Evolutionary conservation across 805 yeast species (phyloP), one percentile per base, ranked within the genome.

Genomic region (Hanseniaspora meyeri): DNA sequence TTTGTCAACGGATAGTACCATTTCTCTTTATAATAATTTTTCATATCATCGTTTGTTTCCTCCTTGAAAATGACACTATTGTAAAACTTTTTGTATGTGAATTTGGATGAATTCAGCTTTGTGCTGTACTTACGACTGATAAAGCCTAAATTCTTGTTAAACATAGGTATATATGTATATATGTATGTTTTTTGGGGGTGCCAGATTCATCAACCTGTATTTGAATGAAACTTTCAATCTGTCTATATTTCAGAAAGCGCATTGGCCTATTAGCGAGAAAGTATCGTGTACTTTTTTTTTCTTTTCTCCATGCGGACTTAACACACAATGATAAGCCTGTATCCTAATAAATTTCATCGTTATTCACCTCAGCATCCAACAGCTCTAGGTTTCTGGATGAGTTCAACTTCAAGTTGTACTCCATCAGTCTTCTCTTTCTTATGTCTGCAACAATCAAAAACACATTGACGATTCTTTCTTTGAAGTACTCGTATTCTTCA

Each of bases 1-100:
- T 39, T 46, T 17, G 57, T 53, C 11, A 53, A 3, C 2, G 57
- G 57, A 11, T 53, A 53, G 16, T 38, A 53, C 57, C 57, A 53
- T 7, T 46, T 24, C 16, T 38, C 34, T 19, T 37, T 29, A n/a
- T 53, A 46, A 19, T 53, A 53, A 16, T 38, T n/a, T 29, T 37
- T 53, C 27, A 53, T 17, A 17, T 46, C 37, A 39, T 53, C 51
- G 20, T 39, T 53, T 10, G 57, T 49, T n/a, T 40, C 34, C 6
- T 53, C 51, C 6, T 27, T 19, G n/a, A 53, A 34, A 5, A 3
- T 34, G 8, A 53, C 27, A 8, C 19, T 46, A 6, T 38, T 20
- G 6, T 34, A 29, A 24, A 36, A 46, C 17, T 14, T 20, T 40
- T 38, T 38, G 42, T 46, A 53, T 10, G 46, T 38, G 29, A 53